Percentiles rank a stretch among this genome's conserved stretches.
Evolutionary conservation across 768 basidiomycete species (phyloP).

Genomic region (Epithele typhae): DNA sequence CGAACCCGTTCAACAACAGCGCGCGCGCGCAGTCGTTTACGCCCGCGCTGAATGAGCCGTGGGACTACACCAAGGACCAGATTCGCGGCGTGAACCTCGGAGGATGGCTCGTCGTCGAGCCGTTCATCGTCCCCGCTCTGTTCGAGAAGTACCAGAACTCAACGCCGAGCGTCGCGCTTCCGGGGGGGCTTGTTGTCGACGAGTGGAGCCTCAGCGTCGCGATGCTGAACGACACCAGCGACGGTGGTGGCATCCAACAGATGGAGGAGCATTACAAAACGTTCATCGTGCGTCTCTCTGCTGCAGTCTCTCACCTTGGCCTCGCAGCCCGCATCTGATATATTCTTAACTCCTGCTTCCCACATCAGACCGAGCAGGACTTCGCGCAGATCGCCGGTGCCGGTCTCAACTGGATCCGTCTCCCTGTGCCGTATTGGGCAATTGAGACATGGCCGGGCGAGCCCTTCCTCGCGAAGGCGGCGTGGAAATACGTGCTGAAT

Average conservation of each 20-base stretch:
- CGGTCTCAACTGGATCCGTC: conserved; percentile 81
- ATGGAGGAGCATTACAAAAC: conserved; percentile 80
- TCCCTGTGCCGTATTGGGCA: conserved; percentile 87
- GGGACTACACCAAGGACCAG: conserved; percentile 64
- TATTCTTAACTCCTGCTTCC: neutral
- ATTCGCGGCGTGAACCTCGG: conserved; percentile 71
- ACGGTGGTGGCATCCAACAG: conserved; percentile 56
- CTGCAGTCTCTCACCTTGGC: neutral
- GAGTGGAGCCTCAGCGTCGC: conserved; percentile 67
- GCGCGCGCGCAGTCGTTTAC: conserved; percentile 80
- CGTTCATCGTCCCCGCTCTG: conserved; percentile 67
- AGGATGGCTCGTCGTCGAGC: conserved; percentile 77
- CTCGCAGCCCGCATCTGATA: too few relatives aligned
- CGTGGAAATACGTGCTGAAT: conserved; percentile 83
- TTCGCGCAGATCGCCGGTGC: conserved; percentile 87
- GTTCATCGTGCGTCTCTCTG: conserved; percentile 60
- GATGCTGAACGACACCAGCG: conserved; percentile 58
- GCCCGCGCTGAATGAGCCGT: conserved; percentile 72
- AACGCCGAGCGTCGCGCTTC: conserved; percentile 14
- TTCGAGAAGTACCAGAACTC: conserved; percentile 55
- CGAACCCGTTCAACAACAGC: conserved; percentile 71
- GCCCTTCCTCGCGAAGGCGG: conserved; percentile 71
- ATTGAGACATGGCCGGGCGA: conserved; percentile 66
- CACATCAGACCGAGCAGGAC: conserved; percentile 75
- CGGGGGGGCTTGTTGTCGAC: conserved; percentile 40